Evolutionary conservation across 805 yeast genomes (phyloP), one percentile per base, ranked within the genome.

Genomic region (Hanseniaspora meyeri): DNA sequence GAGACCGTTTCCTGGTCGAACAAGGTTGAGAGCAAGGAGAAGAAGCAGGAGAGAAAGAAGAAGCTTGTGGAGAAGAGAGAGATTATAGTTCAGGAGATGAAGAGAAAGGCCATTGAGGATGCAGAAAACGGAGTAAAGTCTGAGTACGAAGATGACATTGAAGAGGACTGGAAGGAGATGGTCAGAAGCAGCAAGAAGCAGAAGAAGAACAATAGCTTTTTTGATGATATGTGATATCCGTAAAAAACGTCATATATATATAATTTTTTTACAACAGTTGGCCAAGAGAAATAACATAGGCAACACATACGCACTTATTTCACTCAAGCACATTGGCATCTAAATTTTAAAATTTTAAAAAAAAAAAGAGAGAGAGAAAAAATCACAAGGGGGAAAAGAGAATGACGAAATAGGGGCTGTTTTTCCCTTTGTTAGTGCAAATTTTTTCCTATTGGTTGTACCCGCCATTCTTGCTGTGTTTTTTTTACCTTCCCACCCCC

Each of bases 111-210:
- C 4, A 52, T 67, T 9, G 78, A 74, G 37, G 70, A 74, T 17
- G 73, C 75, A 10, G 73, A 68, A 5, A 74, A 70, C 29, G 76
- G 74, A 14, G 69, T 66, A 20, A 71, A 65, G n/a, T 65, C 65
- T 4, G 66, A 60, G 24, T 64, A 62, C n/a, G 70, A 67, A 59
- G 67, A 63, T 46, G 83, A 77, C 51, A 69, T 70, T 2, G 78
- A 75, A 53, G 77, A 73, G 43, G 97, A 93, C 69, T 93, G 97
- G 98, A 93, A 93, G 69, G 90, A 85, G 34, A 64, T 83, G 27
- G 84, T 91, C 1, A 71, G 79, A 60, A 77, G 77, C 49, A 81
- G 76, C 59, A 90, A 87, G 66, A 80, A 75, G 68, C 74, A 74
- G 60, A 83, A 81, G 67, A 69, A 67, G 24, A 60, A 55, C 39